These are phyloP conservation scores for Rutstroemia sp. DNA, from an alignment of 2,329 filamentous ascomycete genomes.

Conservation along the genomic window DNA sequence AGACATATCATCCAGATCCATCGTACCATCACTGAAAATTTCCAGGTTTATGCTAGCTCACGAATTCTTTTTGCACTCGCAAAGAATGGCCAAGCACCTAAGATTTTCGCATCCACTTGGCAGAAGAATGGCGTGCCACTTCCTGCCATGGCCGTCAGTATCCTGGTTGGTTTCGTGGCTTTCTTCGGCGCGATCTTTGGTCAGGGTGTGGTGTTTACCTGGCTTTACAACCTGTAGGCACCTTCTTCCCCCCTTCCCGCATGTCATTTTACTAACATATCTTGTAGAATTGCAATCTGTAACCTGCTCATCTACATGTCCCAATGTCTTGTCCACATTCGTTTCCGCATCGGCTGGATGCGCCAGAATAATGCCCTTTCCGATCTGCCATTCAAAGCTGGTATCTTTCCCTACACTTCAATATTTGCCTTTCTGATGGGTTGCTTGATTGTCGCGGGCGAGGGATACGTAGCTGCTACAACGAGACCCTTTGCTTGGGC, in stretches of 20 bases:
- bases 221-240: constrained; percentile 53
- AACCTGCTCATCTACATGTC: constrained; percentile 30
- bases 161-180: constrained; percentile 59
- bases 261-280: background rate
- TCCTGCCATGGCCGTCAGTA: constrained; percentile 58
- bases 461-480: background rate
- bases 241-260: background rate
- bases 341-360: constrained; percentile 58
- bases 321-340: constrained; percentile 63
- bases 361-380: constrained; percentile 47
- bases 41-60: constrained; percentile 56
- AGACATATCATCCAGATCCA: background rate
- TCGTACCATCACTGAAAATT: background rate
- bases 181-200: constrained; percentile 67
- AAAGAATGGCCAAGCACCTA: constrained; percentile 62
- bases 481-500: constrained; percentile 3
- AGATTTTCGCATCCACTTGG: constrained; percentile 56
- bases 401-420: constrained; percentile 50
- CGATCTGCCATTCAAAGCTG: constrained; percentile 48
- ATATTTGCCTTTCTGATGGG: constrained; percentile 40
- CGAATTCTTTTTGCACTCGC: constrained; percentile 72
- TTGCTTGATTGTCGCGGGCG: background rate
- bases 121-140: constrained; percentile 54
- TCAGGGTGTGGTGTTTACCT: constrained; percentile 55
- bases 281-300: background rate